Evolutionary conservation across 495 filamentous ascomycete genomes (phyloP), one percentile per base, ranked within the genome.

Genomic region (Podospora appendiculata): DNA sequence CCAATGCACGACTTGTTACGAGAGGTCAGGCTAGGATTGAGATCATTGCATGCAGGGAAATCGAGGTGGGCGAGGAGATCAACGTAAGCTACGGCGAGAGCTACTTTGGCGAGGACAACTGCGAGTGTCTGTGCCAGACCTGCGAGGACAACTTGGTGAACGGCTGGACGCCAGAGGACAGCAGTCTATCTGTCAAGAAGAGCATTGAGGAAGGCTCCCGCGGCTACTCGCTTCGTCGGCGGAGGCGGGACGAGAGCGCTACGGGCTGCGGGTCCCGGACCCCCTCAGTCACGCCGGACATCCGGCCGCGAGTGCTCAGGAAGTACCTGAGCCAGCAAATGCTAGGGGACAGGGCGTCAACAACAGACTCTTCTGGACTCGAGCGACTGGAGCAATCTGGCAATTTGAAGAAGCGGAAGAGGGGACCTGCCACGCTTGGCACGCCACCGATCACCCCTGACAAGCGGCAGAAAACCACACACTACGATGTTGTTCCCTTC

Each of bases 61-160:
- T 99, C 32, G 78, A 86, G 19, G 72, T 86, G 3, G 94, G 90
- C 4, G 91, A 96, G 52, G 93, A 97, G 67, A 94, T 99, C 55
- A 97, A 94, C 0, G 91, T 97, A 1, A 88, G 81, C 4, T 99
- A 99, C 63, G 88, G 91, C 11, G 90, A 95, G 34, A 87, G 93
- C 61, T 99, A 99, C 63, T 99, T 99, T 68, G 93, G 94, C 4
- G 82, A 85, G 38, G 84, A 90, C 58, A 99, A 99, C 58, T 88
- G 89, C 62, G 94, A 99, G 64, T 99, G 93, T 66, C 75, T 99
- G 2, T 99, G 93, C 65, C 70, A 74, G 52, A 91, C 88, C 0
- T 99, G 93, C 60, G 93, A 99, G 69, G 68, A 75, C n/a, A 70
- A 74, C 10, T 71, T 76, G 50, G 72, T 78, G 32, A 95, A 94